Evolutionary conservation across 441 rosid genomes (phyloP), one percentile per base, ranked within the genome.

Genomic region (Eruca vesicaria): DNA sequence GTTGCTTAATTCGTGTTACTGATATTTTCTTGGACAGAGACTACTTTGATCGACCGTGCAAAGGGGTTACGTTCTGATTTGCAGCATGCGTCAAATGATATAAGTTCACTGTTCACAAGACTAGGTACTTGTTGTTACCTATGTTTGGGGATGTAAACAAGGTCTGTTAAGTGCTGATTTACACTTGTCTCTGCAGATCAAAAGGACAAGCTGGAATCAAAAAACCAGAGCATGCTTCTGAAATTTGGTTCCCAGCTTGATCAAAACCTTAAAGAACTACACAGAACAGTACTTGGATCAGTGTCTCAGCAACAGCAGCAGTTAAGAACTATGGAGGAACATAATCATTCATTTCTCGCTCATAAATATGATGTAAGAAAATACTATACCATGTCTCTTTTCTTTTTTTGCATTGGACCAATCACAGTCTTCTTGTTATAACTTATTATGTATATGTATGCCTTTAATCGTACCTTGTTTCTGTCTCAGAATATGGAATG

Each of bases 171-270:
- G 29, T 63, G 64, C 52, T 74, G 35, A 56, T 28, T 63, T 68
- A 3, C 56, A 50, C 50, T 45, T 23, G 32, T 41, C 66, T 69
- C 50, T 68, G 73, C 84, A 95, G 98, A 92, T 78, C 77, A 84
- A 63, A 95, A 95, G 77, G 89, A 84, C 71, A 83, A 83, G 77
- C 85, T 90, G 87, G 99, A 90, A 86, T 83, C 86, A 7, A 91
- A 89, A 72, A 90, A 95, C 73, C 90, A 80, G 57, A 86, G 78
- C 77, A 74, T 77, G 78, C 84, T 94, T 80, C 77, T 92, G 80
- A 79, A 78, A 35, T 92, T 90, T 79, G 99, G 99, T 76, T 94
- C 97, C 69, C 91, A 88, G 80, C 93, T 94, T 56, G 97, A 89
- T 66, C 90, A 85, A 63, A 84, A 83, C 74, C 83, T 94, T 70